Percentiles rank a stretch among this genome's conserved stretches.
phyloP scores from a whole-genome alignment of 2,329 filamentous ascomycete species.

The Diaporthe ampelina region DNA sequence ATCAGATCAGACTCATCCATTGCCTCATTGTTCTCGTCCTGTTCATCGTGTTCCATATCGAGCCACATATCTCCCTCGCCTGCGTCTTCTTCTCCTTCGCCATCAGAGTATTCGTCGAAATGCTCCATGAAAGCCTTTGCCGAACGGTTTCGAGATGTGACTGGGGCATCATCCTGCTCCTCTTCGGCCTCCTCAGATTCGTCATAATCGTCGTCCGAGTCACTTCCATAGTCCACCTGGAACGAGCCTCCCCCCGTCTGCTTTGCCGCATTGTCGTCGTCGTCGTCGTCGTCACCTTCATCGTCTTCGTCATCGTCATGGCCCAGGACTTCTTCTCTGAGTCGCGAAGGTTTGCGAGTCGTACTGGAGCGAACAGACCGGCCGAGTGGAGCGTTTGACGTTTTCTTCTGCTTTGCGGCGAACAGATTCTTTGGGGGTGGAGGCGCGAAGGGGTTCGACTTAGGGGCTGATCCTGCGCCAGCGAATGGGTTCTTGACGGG shows the following conservation, averaged over 20 bases:
- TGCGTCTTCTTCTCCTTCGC: constrained; percentile 49
- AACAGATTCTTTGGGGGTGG: constrained; percentile 55
- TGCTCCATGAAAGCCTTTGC: constrained; percentile 49
- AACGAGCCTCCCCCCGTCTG: constrained; percentile 49
- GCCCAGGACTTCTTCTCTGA: constrained; percentile 61
- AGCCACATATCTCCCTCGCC: constrained; percentile 64
- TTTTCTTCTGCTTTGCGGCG: constrained; percentile 50
- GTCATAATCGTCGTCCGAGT: constrained; percentile 55
- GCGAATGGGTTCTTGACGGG: constrained; percentile 39
- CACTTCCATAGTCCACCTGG: constrained; percentile 51
- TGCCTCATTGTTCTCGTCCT: constrained; percentile 54
- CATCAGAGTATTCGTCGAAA: constrained; percentile 45
- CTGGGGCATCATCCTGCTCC: constrained; percentile 53
- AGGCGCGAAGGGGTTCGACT: constrained; percentile 37
- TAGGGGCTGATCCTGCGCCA: constrained; percentile 28
- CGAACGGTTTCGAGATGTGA: constrained; percentile 44
- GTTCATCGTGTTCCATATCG: constrained; percentile 59
- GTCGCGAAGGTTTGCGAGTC: constrained; percentile 62
- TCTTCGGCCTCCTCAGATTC: constrained; percentile 54
- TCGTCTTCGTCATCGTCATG: constrained; percentile 52
- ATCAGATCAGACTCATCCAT: constrained; percentile 66
- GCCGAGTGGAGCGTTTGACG: constrained; percentile 60
- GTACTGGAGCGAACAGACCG: constrained; percentile 60
- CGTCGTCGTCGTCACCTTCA: constrained; percentile 43
- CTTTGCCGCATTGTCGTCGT: constrained; percentile 53